A percentile compares a stretch with the other conserved stretches of the same genome.
Conservation (phyloP, 2,329 filamentous ascomycete species). For the Verticillium klebahnii region DNA sequence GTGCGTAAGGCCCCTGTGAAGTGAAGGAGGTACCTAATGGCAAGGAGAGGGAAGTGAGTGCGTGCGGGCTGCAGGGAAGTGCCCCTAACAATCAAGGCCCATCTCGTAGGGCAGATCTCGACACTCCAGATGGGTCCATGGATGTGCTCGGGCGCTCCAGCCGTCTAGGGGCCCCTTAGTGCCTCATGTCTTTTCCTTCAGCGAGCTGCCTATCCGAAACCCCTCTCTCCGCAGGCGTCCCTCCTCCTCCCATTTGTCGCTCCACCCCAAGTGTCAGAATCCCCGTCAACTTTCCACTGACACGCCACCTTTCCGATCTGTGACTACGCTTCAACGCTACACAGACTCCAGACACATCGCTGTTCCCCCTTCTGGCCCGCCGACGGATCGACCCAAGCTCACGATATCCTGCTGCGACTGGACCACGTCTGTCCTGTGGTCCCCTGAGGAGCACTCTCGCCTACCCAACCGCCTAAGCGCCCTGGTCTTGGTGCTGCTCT, state of each 20-base stretch:
- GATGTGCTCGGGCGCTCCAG: neutral
- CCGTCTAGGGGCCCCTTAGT: neutral
- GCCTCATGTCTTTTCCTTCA: neutral
- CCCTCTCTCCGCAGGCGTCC: neutral
- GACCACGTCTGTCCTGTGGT: neutral
- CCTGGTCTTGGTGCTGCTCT: neutral
- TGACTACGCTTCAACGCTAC: neutral
- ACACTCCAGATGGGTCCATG: neutral
- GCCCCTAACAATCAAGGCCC: neutral
- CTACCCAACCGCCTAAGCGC: neutral
- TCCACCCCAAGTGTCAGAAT: constrained; percentile 1
- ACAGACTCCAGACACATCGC: neutral
- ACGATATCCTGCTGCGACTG: neutral
- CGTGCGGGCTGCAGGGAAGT: neutral
- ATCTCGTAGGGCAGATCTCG: neutral
- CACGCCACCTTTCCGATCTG: neutral
- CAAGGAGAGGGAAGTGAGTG: too few species aligned
- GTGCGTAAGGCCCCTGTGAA: neutral
- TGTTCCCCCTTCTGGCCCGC: neutral
- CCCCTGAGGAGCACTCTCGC: neutral
- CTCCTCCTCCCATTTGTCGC: neutral
- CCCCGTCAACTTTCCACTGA: neutral
- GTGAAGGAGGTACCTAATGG: neutral
- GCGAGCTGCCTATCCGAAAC: constrained; percentile 2
- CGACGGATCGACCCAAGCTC: too few species aligned